A percentile compares a stretch with the other conserved stretches of the same genome.
Conservation (phyloP, 257 asterid genomes). For the Solanum arcanum region DNA sequence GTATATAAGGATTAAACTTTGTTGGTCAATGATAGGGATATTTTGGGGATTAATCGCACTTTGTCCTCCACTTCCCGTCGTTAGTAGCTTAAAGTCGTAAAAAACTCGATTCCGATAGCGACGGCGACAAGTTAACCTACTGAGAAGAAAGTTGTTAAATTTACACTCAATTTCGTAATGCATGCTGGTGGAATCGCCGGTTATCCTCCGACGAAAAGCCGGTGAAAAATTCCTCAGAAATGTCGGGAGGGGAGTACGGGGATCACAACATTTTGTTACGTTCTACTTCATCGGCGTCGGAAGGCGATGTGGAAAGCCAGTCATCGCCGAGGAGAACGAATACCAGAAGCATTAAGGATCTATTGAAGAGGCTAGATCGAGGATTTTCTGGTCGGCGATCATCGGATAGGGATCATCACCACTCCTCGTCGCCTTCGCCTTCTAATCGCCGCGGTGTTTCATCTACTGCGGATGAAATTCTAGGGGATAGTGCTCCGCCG, state of each 20-base stretch:
- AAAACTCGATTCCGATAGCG: not conserved
- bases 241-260: slow-evolving; percentile 38
- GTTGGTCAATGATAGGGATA: not conserved
- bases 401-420: not conserved
- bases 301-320: slow-evolving; percentile 60
- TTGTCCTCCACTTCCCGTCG: not conserved
- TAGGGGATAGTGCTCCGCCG: slow-evolving; percentile 84
- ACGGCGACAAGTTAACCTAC: not conserved
- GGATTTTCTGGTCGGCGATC: slow-evolving; percentile 23
- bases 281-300: slow-evolving; percentile 45
- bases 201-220: not conserved
- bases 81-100: not conserved
- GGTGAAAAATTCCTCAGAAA: not conserved
- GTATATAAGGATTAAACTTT: not conserved
- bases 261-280: slow-evolving; percentile 46
- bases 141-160: not conserved
- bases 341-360: slow-evolving; percentile 29
- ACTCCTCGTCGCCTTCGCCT: slow-evolving; percentile 19
- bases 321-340: slow-evolving; percentile 20
- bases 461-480: slow-evolving; percentile 27
- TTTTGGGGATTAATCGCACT: not conserved
- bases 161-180: not conserved
- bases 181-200: not conserved
- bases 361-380: slow-evolving; percentile 30
- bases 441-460: slow-evolving; percentile 28